These are phyloP conservation scores for Asterella californica DNA, from an alignment of 225 moss, liverwort and hornwort genomes.

Conservation along the genomic window DNA sequence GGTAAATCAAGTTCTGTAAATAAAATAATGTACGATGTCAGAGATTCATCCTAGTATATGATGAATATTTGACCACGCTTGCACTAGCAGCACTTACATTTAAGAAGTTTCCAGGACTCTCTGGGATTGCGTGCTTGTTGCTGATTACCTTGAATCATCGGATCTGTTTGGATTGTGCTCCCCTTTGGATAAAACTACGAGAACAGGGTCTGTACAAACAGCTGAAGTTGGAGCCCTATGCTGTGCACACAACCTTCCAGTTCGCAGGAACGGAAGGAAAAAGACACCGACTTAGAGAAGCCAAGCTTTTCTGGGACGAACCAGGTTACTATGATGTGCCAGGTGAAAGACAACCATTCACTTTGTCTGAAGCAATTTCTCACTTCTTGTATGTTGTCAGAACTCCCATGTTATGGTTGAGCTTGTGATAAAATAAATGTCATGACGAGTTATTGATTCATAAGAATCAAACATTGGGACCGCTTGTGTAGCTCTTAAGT, in stretches of 20 bases:
- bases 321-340: conserved; percentile 75
- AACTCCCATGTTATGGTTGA: not conserved
- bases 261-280: conserved; percentile 90
- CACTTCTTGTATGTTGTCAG: no score
- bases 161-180: not conserved
- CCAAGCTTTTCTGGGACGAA: conserved; percentile 61
- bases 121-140: conserved; percentile 1
- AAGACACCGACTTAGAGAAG: conserved; percentile 87
- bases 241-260: conserved; percentile 92
- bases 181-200: not conserved
- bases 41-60: not conserved
- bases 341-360: conserved; percentile 36
- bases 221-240: conserved; percentile 74
- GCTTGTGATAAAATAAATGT: not conserved
- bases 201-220: conserved; percentile 75
- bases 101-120: not conserved
- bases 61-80: not conserved
- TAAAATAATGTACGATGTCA: not conserved
- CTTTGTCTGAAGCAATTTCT: not conserved
- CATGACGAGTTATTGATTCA: not conserved
- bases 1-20: conserved; percentile 31
- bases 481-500: not conserved
- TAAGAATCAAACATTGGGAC: not conserved
- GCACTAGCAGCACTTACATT: not conserved
- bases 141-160: not conserved